Conservation (phyloP, 1,284 basidiomycete genomes). For the Golubevia pallescens region DNA sequence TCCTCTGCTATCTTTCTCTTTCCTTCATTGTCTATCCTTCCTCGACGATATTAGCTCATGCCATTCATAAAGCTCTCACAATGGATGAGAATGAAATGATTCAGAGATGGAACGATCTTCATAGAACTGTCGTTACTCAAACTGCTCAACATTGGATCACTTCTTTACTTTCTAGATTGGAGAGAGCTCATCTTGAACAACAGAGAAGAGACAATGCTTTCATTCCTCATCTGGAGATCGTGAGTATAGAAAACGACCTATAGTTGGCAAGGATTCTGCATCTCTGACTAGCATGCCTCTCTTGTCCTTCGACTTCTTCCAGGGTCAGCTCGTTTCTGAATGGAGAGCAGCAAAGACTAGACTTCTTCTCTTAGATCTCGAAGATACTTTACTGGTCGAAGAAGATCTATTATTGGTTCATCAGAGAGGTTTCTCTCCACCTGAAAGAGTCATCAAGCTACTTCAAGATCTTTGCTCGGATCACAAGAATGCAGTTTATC, state of each 20-base stretch:
- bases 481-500: conserved; percentile 77
- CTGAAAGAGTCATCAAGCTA: conserved; percentile 70
- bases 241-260: no score
- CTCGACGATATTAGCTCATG: conserved; percentile 74
- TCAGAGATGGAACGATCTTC: conserved; percentile 82
- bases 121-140: conserved; percentile 84
- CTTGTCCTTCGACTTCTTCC: conserved; percentile 15
- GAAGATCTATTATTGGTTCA: conserved; percentile 49
- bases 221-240: conserved; percentile 52
- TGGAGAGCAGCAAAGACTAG: conserved; percentile 69
- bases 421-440: conserved; percentile 68
- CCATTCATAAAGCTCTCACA: conserved; percentile 76
- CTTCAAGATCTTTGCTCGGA: conserved; percentile 74
- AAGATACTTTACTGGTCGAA: conserved; percentile 74
- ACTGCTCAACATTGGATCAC: conserved; percentile 83
- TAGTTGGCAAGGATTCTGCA: no score
- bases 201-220: conserved; percentile 48
- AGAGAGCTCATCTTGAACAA: conserved; percentile 54
- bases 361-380: conserved; percentile 78
- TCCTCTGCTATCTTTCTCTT: no score
- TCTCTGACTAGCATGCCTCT: conserved; percentile 73
- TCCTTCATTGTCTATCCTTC: no score
- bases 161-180: conserved; percentile 71
- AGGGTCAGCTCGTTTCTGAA: conserved; percentile 60
- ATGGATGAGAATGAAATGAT: conserved; percentile 77